Conservation (phyloP, 176 grass and related monocot species). For the Poa pratensis region DNA sequence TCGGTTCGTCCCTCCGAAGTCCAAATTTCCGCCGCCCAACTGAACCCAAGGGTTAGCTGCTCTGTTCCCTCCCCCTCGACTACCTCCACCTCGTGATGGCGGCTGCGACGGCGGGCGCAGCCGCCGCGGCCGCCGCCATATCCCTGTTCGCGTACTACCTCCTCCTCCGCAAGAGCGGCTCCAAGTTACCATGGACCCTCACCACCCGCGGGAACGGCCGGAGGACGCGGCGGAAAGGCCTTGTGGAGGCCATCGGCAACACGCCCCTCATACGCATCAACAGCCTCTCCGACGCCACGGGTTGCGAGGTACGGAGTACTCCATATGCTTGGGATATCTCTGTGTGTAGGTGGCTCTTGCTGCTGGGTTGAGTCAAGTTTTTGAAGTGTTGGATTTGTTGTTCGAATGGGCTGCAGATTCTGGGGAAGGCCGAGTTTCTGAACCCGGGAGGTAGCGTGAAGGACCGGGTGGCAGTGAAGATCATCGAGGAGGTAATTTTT, state of each 20-base stretch:
- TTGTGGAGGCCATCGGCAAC: slow-evolving; percentile 76
- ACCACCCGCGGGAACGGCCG: slow-evolving; percentile 7
- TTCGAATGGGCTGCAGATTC: slow-evolving; percentile 65
- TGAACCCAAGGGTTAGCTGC: slow-evolving; percentile 10
- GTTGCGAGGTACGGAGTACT: slow-evolving; percentile 79
- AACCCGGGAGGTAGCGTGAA: slow-evolving; percentile 96
- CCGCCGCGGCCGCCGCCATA: slow-evolving; percentile 62
- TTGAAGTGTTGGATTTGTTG: slow-evolving; percentile 16
- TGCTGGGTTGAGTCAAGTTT: slow-evolving; percentile 9
- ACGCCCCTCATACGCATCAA: slow-evolving; percentile 95
- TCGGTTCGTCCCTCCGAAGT: neutral
- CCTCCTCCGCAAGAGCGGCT: slow-evolving; percentile 30
- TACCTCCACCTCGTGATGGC: slow-evolving; percentile 50
- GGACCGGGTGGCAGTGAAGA: slow-evolving; percentile 89
- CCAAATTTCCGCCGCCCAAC: neutral
- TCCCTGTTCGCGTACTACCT: slow-evolving; percentile 62
- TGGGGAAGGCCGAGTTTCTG: slow-evolving; percentile 97
- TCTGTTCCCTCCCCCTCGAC: neutral
- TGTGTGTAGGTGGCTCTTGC: neutral
- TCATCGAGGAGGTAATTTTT: slow-evolving; percentile 85
- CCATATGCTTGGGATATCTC: neutral
- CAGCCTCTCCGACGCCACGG: slow-evolving; percentile 91
- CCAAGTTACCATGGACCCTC: slow-evolving; percentile 30
- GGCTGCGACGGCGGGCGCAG: slow-evolving; percentile 48
- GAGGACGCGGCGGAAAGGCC: slow-evolving; percentile 57